phyloP scores from a whole-genome alignment of 1,284 basidiomycete genomes.

The Naganishia liquefaciens region DNA sequence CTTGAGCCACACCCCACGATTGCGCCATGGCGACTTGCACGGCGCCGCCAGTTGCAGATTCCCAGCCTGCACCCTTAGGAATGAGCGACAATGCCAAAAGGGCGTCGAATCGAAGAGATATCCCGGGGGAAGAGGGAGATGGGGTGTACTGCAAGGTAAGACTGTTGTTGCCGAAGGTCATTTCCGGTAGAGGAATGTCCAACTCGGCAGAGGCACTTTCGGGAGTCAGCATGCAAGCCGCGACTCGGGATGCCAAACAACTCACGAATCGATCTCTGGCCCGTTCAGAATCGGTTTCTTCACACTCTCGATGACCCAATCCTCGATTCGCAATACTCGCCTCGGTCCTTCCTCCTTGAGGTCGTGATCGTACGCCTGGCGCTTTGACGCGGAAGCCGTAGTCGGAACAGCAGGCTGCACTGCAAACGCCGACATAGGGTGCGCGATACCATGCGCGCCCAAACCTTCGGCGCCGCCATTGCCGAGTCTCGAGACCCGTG shows the following conservation, averaged over 20 bases:
- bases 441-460: slow-evolving; percentile 1
- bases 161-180: slow-evolving; percentile 90
- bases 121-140: slow-evolving; percentile 53
- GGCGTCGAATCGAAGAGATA: slow-evolving; percentile 69
- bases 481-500: slow-evolving; percentile 20
- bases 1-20: slow-evolving; percentile 63
- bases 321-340: slow-evolving; percentile 46
- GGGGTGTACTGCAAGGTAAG: slow-evolving; percentile 61
- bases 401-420: background rate
- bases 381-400: background rate
- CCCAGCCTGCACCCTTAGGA: slow-evolving; percentile 66
- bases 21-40: slow-evolving; percentile 94
- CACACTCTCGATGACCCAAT: slow-evolving; percentile 51
- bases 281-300: slow-evolving; percentile 57
- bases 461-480: background rate
- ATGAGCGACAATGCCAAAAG: slow-evolving; percentile 71
- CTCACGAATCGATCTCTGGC: slow-evolving; percentile 57
- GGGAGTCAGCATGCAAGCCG: slow-evolving; percentile 11
- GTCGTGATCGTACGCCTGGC: slow-evolving; percentile 10
- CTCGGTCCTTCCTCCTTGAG: slow-evolving; percentile 37
- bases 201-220: slow-evolving; percentile 70
- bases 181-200: slow-evolving; percentile 85
- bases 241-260: background rate
- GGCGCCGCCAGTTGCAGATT: slow-evolving; percentile 75
- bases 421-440: slow-evolving; percentile 18